These are phyloP conservation scores for Moricandia arvensis DNA, from an alignment of 345 rosid genomes.

Conservation along the genomic window DNA sequence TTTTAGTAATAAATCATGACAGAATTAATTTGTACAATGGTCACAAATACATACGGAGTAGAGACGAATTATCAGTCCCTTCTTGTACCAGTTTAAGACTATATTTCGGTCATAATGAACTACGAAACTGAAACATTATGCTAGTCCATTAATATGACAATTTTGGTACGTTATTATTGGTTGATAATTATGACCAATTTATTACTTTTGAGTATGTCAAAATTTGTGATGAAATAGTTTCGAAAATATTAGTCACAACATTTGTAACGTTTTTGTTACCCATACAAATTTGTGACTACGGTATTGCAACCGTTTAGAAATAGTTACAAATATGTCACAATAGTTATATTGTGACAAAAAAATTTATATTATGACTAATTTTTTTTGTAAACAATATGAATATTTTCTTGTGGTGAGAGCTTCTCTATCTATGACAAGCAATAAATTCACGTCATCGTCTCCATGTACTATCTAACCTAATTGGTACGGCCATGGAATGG, in stretches of 20 bases:
- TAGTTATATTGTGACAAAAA: background rate
- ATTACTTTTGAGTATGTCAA: background rate
- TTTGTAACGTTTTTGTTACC: background rate
- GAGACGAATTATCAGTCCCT: background rate
- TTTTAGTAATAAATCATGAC: background rate
- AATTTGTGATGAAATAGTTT: background rate
- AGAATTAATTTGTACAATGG: background rate
- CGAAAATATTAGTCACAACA: background rate
- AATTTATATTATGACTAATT: background rate
- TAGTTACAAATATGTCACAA: background rate
- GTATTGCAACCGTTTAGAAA: background rate
- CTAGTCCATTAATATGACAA: background rate
- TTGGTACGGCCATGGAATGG: too few relatives aligned
- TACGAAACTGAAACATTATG: background rate
- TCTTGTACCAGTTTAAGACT: background rate
- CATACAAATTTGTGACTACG: background rate
- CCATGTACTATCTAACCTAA: too few relatives aligned
- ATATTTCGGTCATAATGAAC: background rate
- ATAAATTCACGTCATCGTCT: too few relatives aligned
- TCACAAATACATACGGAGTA: background rate
- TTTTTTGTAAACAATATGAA: background rate
- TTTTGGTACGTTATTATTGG: background rate
- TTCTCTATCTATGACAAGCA: too few relatives aligned
- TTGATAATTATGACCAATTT: background rate
- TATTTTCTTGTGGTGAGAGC: background rate